Evolutionary conservation across 176 grass and related monocot species (phyloP), one percentile per base, ranked within the genome.

Genomic region (Oryza longistaminata): DNA sequence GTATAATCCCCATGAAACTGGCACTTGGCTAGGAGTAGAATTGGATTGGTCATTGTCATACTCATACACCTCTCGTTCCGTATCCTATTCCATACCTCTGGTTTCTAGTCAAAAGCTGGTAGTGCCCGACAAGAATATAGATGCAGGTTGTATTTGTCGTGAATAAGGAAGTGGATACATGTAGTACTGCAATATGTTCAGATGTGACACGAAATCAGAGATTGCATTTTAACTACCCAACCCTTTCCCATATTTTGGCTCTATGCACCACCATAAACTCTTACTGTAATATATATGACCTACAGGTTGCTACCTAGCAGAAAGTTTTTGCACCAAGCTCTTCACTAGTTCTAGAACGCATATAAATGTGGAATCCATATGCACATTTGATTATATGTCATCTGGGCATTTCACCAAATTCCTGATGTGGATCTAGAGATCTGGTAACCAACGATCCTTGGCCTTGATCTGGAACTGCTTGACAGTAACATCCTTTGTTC

Each of bases 401-500:
- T 19, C 21, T 21, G 16, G 5, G 3, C 52, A 8, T 55, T 53
- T 55, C 52, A 55, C 52, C 52, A 55, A 55, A 55, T 55, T 55
- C 52, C 52, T 55, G 17, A 8, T 21, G 17, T 21, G 52, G 16
- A 55, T 55, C 19, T 3, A 19, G 16, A 55, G 5, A 19, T 55
- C 4, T 55, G 52, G 52, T 55, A 21, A 55, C 52, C 52, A 55
- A 5, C 19, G 16, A 1, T 55, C 52, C 17, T 4, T 2, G 5
- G 17, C 48, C 48, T 3, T 50, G 52, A 55, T 55, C 19, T 21
- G 5, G 17, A 55, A 55, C 52, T 19, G 39, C 15, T 67, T 74
- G 15, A 62, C 22, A 55, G 60, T 74, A 50, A 86, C 60, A 8
- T 73, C 79, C 11, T 73, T 65, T 73, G 9, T 86, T 68, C 45